Evolutionary conservation across 2,329 filamentous ascomycete species (phyloP).

Genomic region (Alternaria alternata): DNA sequence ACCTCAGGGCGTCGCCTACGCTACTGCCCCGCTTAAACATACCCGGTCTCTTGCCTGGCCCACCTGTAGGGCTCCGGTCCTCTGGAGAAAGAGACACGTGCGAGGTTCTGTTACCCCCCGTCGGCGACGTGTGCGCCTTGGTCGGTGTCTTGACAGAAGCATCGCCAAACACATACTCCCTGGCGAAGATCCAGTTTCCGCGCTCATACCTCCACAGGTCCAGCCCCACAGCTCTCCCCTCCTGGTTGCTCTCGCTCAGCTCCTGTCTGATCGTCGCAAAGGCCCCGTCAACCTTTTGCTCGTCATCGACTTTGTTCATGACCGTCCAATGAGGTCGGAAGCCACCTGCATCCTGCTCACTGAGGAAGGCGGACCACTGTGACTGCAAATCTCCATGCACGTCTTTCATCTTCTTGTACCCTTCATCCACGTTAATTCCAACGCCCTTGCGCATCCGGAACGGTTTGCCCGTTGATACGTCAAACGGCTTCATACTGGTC

Average conservation of each 20-base stretch:
- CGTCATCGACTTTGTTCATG: slow-evolving; percentile 58
- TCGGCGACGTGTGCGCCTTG: background rate
- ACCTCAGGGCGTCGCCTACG: slow-evolving; percentile 22
- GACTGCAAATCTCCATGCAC: slow-evolving; percentile 48
- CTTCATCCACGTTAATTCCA: slow-evolving; percentile 47
- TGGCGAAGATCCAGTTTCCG: slow-evolving; percentile 52
- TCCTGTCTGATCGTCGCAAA: slow-evolving; percentile 46
- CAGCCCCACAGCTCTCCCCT: slow-evolving; percentile 50
- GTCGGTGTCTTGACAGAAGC: background rate
- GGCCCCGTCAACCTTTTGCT: slow-evolving; percentile 47
- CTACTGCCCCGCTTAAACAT: slow-evolving; percentile 28
- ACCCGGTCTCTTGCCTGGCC: slow-evolving; percentile 18
- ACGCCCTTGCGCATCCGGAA: slow-evolving; percentile 55
- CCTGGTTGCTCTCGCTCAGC: slow-evolving; percentile 41
- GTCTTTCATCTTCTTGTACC: slow-evolving; percentile 43
- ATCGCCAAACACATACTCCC: slow-evolving; percentile 47
- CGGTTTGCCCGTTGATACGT: slow-evolving; percentile 48
- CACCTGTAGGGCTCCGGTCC: slow-evolving; percentile 6
- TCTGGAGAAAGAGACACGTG: slow-evolving; percentile 2
- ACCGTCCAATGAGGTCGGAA: slow-evolving; percentile 56
- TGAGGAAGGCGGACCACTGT: slow-evolving; percentile 51
- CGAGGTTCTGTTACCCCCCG: slow-evolving; percentile 5
- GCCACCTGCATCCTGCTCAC: slow-evolving; percentile 53
- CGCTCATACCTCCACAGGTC: slow-evolving; percentile 54
- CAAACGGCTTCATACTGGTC: slow-evolving; percentile 45